Evolutionary conservation across 352 stramenopile genomes (phyloP), one percentile per base, ranked within the genome.

Genomic region (Globisporangium yorkense): DNA sequence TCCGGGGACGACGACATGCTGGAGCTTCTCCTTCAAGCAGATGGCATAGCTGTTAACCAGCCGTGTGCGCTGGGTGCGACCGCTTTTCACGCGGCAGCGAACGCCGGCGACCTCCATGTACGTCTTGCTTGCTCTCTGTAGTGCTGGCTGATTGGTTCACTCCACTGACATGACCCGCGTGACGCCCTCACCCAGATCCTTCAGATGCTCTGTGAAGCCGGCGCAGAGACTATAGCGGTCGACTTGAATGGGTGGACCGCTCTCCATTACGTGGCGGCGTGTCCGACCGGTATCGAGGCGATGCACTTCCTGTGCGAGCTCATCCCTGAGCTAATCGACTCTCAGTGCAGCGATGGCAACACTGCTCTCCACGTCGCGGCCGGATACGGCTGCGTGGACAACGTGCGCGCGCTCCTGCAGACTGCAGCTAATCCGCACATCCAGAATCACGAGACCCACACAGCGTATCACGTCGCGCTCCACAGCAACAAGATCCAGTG

Each of bases 181-280:
- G 37, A 15, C 13, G 37, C 3, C 2, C 35, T 43, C 37, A 5
- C 10, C 4, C 39, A 84, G 75, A 74, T 71, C 33, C 62, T 91
- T 10, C 70, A 84, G 31, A n/a, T 80, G 35, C 50, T 91, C 9
- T 77, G 67, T 20, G 65, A 73, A n/a, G 54, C 70, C 29, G 78
- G 80, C 0, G 66, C 66, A 3, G 48, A 68, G 1, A 51, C 68
- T 4, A 65, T 68, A 15, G 50, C 54, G 8, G 59, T 70, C 8
- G 80, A 89, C 24, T 67, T 79, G 10, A 84, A 86, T 57, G 76
- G 70, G 5, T 91, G 78, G 78, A 88, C 72, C 24, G 68, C 71
- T 2, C 58, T 91, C 2, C 80, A 91, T 39, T 89, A 88, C 49
- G 75, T 72, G 3, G 76, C 75, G 10, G 78, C 70, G 10, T 88